Evolutionary conservation across 371 early-diverging fungal genomes (phyloP).

Genomic region (Fennellomyces sp.): DNA sequence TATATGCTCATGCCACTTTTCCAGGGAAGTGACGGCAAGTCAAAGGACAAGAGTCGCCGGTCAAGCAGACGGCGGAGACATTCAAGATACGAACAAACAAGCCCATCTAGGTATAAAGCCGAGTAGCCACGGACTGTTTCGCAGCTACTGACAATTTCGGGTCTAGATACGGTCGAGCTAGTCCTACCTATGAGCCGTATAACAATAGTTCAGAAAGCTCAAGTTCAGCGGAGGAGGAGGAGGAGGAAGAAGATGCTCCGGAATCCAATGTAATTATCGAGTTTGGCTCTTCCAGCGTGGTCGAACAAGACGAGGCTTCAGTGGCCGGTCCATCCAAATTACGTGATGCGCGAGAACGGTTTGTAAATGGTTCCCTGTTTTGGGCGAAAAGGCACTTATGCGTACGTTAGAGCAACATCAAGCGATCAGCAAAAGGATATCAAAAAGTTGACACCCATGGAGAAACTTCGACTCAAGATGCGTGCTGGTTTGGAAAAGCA

Average conservation of each 20-base stretch:
- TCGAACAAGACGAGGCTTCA: background rate
- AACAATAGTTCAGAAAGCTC: slow-evolving; percentile 30
- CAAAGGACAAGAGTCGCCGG: slow-evolving; percentile 8
- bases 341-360: background rate
- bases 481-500: slow-evolving; percentile 49
- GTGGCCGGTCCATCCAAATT: background rate
- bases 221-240: slow-evolving; percentile 25
- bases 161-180: slow-evolving; percentile 32
- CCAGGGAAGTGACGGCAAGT: background rate
- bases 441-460: slow-evolving; percentile 55
- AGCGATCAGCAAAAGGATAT: background rate
- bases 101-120: slow-evolving; percentile 11
- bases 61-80: slow-evolving; percentile 16
- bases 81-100: slow-evolving; percentile 1
- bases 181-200: slow-evolving; percentile 44
- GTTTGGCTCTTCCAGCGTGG: slow-evolving; percentile 24
- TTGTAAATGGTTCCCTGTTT: no score
- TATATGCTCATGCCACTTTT: background rate
- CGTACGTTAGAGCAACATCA: no score
- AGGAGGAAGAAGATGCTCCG: slow-evolving; percentile 4
- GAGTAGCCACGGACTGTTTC: background rate
- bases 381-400: no score
- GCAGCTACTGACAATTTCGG: background rate
- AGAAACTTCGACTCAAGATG: slow-evolving; percentile 51
- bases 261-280: slow-evolving; percentile 34